These are phyloP conservation scores for Begonia peltatifolia DNA, from an alignment of 306 rosid species.

Conservation along the genomic window DNA sequence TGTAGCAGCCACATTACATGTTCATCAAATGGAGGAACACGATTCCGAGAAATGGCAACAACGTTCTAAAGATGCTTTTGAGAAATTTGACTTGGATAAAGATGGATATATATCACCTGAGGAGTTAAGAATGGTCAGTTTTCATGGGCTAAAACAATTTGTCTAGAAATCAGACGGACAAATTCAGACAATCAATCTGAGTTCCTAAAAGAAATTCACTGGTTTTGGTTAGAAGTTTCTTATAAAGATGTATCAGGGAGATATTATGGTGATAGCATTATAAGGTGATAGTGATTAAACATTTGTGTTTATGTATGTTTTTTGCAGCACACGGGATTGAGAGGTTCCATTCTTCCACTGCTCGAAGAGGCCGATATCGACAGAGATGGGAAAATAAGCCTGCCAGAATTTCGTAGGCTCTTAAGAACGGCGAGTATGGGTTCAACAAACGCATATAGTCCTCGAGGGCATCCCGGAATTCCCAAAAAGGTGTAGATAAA, in stretches of 20 bases:
- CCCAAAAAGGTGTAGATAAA: no score
- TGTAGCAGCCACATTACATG: slow-evolving; percentile 89
- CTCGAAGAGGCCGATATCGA: slow-evolving; percentile 96
- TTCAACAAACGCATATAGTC: slow-evolving; percentile 40
- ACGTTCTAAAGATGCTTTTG: slow-evolving; percentile 83
- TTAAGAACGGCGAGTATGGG: slow-evolving; percentile 87
- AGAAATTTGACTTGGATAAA: slow-evolving; percentile 81
- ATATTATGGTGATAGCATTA: no score
- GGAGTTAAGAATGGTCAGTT: slow-evolving; percentile 85
- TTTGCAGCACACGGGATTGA: slow-evolving; percentile 74
- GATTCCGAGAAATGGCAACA: slow-evolving; percentile 79
- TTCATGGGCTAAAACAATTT: neutral
- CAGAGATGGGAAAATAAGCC: slow-evolving; percentile 89
- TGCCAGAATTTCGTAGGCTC: slow-evolving; percentile 78
- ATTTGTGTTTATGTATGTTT: slow-evolving; percentile 3
- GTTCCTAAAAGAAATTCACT: no score
- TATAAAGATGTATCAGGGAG: neutral
- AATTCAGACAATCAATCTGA: no score
- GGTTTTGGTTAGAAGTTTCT: neutral
- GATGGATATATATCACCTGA: slow-evolving; percentile 91
- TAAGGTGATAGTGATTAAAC: neutral
- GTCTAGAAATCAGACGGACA: no score
- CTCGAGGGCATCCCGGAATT: neutral
- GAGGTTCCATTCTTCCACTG: slow-evolving; percentile 70
- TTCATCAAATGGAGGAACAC: slow-evolving; percentile 93